These are phyloP conservation scores for Paecilomyces sp. DNA, from an alignment of 2,329 filamentous ascomycete genomes.

Conservation along the genomic window DNA sequence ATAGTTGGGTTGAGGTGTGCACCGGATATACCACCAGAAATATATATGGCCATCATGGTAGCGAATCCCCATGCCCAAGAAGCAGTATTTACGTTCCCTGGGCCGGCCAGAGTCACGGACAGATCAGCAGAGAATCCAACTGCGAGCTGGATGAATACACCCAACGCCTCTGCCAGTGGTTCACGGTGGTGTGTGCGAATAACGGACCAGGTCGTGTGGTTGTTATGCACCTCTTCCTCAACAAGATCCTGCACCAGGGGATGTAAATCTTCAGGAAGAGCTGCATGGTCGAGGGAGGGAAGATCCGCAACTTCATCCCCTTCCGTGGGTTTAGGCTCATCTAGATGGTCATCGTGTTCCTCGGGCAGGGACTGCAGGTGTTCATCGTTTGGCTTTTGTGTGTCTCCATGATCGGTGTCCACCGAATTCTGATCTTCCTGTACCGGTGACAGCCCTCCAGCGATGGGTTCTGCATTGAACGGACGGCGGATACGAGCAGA, in stretches of 20 bases:
- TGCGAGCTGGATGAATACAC: conserved; percentile 33
- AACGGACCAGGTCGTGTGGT: conserved; percentile 41
- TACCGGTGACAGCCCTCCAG: conserved; percentile 16
- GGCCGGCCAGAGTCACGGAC: conserved; percentile 31
- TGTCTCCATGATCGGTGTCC: conserved; percentile 4
- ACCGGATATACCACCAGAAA: conserved; percentile 42
- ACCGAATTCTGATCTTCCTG: conserved; percentile 15
- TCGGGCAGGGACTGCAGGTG: conserved; percentile 13
- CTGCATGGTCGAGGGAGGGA: conserved; percentile 20
- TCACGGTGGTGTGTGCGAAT: conserved; percentile 47
- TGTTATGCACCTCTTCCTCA: conserved; percentile 45
- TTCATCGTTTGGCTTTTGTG: conserved; percentile 12
- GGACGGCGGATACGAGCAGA: conserved; percentile 14
- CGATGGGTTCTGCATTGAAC: conserved; percentile 9
- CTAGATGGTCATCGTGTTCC: conserved; percentile 6
- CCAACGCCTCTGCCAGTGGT: conserved; percentile 47
- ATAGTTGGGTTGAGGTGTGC: conserved; percentile 41
- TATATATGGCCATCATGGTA: conserved; percentile 45
- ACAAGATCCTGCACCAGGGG: conserved; percentile 35
- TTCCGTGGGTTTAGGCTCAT: conserved; percentile 5
- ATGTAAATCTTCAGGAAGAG: conserved; percentile 37
- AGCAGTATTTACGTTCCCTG: conserved; percentile 38
- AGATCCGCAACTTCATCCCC: conserved; percentile 9
- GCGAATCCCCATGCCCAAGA: conserved; percentile 48
- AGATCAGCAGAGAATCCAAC: conserved; percentile 47